Conservation (phyloP, 2,329 filamentous ascomycete species). For the Blastomyces silverae region DNA sequence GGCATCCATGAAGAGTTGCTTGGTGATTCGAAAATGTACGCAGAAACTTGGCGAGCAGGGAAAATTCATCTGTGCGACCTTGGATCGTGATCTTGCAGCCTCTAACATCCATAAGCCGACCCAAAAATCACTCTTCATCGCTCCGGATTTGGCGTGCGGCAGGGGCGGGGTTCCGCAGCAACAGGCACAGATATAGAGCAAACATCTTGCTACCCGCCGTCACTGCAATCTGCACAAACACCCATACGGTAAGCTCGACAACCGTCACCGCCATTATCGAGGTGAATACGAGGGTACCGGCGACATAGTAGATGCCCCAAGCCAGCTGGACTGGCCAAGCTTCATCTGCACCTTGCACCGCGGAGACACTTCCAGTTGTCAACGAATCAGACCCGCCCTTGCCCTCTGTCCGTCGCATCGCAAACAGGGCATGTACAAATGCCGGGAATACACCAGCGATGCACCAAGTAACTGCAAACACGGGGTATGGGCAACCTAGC, state of each 20-base stretch:
- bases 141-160: neutral
- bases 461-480: conserved; percentile 28
- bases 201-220: conserved; percentile 28
- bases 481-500: conserved; percentile 29
- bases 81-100: neutral
- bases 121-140: neutral
- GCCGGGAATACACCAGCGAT: conserved; percentile 25
- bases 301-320: conserved; percentile 32
- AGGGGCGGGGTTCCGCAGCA: conserved; percentile 10
- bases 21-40: neutral
- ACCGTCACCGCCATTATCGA: conserved; percentile 34
- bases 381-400: conserved; percentile 11
- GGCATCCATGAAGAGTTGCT: neutral
- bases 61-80: neutral
- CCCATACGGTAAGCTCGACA: conserved; percentile 30
- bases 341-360: conserved; percentile 28
- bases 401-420: conserved; percentile 1
- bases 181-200: conserved; percentile 20
- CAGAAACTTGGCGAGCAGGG: neutral
- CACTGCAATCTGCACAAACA: conserved; percentile 24
- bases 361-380: conserved; percentile 12
- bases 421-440: conserved; percentile 24
- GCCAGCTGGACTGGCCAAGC: conserved; percentile 29
- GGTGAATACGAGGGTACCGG: conserved; percentile 30
- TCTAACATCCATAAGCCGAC: neutral